Evolutionary conservation across 148 eudicot genomes (phyloP), one percentile per base, ranked within the genome.

Genomic region (Heliamphora exappendiculata): DNA sequence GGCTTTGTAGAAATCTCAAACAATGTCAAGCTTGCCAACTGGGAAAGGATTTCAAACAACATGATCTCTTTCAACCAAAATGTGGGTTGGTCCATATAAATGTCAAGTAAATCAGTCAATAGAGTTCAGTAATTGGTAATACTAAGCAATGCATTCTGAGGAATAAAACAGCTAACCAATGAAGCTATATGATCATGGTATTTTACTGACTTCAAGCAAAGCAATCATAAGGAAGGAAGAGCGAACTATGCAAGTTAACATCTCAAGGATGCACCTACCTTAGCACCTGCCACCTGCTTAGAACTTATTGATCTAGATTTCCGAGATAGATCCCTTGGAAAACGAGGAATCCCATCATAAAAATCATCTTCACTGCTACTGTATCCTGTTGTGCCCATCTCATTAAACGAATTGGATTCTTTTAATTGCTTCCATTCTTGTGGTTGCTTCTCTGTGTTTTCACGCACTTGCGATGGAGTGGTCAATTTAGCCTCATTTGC

Each of bases 301-400:
- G 92, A 89, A 82, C 87, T 88, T 75, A 70, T 76, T 28, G 96
- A 88, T 82, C 92, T 86, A 19, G 89, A 87, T 73, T 89, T 91
- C 13, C 78, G 86, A 0, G 93, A 88, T 28, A 86, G 80, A 54
- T 78, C 80, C 76, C 81, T 82, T 1, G 88, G 89, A 59, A 84
- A 78, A 29, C 89, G 89, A 51, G 98, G 98, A 69, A 93, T 93
- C 78, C 98, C 98, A 82, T 93, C 98, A 80, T 93, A 93, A 69
- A 91, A 88, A 33, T 87, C 93, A 84, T 93, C 93, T 59, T 85
- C 86, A 77, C 74, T 72, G 54, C 71, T 79, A 22, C 71, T 76
- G 59, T 71, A 80, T 66, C 70, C 64, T 12, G 63, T 47, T n/a
- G 75, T 17, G 37, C 41, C 62, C 65, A 24, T 49, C 7, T 74